phyloP scores from a whole-genome alignment of 306 rosid species.

The Oxytropis ochrocephala region DNA sequence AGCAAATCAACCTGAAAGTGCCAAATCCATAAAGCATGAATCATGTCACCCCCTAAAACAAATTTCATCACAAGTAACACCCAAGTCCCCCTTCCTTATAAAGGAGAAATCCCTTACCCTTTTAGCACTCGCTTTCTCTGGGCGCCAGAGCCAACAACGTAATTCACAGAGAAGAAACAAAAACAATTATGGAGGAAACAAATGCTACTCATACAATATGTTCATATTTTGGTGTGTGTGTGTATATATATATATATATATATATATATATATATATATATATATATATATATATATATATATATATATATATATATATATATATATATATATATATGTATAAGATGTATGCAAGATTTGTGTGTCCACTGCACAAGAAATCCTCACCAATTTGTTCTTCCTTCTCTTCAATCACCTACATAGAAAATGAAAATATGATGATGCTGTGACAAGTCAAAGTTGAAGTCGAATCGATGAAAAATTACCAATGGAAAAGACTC shows the following conservation, averaged over 20 bases:
- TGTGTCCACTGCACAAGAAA: slow-evolving; percentile 90
- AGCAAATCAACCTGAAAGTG: no score
- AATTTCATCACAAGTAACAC: neutral
- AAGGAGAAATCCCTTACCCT: slow-evolving; percentile 43
- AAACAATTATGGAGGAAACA: neutral
- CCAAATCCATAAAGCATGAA: no score
- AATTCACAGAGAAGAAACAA: slow-evolving; percentile 34
- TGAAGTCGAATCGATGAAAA: neutral
- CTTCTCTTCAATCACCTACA: slow-evolving; percentile 88
- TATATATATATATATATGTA: neutral
- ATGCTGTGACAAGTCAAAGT: neutral
- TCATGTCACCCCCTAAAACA: no score
- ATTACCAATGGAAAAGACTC: slow-evolving; percentile 13
- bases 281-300: no score
- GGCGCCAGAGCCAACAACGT: slow-evolving; percentile 70
- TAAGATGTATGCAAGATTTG: slow-evolving; percentile 21
- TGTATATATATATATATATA: no score
- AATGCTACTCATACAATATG: no score
- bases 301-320: no score
- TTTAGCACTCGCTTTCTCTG: slow-evolving; percentile 88
- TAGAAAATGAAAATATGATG: slow-evolving; percentile 8
- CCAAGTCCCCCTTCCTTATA: no score
- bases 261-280: no score
- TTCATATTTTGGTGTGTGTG: no score
- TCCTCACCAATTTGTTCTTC: slow-evolving; percentile 88